Base-by-base conservation (phyloP, 768 basidiomycete genomes). In the Macrolepiota fuliginosa region DNA sequence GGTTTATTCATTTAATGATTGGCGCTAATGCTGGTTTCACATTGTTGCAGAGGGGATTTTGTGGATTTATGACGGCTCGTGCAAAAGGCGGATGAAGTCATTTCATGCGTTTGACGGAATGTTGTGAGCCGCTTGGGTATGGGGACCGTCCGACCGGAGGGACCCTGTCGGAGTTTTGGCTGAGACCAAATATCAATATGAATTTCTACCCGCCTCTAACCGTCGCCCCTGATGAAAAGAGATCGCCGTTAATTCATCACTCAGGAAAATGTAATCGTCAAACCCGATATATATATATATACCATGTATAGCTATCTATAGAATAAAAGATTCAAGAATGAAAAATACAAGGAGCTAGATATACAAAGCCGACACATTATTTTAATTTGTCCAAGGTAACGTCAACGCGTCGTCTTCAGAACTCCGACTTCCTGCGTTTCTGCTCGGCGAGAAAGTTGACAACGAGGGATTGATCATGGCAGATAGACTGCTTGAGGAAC, bases 391-490 rank as follows among this genome's bases (percentile, higher is more conserved):
- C 42, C 42, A 19, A 19, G n/a, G 7, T 42, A 42, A 19, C 17
- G 40, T 45, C 15, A 45, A 19, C 29, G 25, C 12, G 47, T 49
- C 10, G 25, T 27, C 11, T 17, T 1, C 47, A 12, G 12, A 27
- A 24, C 13, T 12, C 25, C 2, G 5, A 13, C 22, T 49, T 24
- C 25, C 13, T 24, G 22, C 12, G 47, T 22, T 27, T 24, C 47
- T 27, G 12, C 22, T 19, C 12, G 25, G 47, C 2, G 22, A 45
- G 17, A 24, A 32, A 36, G n/a, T 15, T 7, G 40, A 24, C 37
- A 40, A 42, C 10, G 47, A 13, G 40, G 58, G 58, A 47, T 59
- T 59, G 12, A 59, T 59, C 58, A 59, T 59, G 24, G 58, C 58
- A 3, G 58, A 59, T 13, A 59, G 58, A 37, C 58, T 59, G 39